Evolutionary conservation across 257 asterid genomes (phyloP).

Genomic region (Solanum tacnaense): DNA sequence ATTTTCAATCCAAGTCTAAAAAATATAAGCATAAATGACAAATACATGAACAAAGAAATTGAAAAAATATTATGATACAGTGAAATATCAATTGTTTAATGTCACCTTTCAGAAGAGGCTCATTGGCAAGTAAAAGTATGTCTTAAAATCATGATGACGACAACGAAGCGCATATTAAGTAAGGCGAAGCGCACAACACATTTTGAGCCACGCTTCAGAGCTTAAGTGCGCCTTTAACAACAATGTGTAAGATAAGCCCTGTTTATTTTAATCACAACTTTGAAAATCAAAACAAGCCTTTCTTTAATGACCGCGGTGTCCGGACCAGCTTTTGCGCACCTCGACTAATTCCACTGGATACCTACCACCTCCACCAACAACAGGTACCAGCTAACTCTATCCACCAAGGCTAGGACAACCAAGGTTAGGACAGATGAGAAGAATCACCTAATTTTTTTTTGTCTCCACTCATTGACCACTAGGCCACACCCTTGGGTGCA

Average conservation of each 20-base stretch:
- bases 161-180: background rate
- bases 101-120: background rate
- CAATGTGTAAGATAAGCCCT: background rate
- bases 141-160: background rate
- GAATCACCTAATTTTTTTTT: background rate
- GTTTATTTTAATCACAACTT: background rate
- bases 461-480: background rate
- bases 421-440: background rate
- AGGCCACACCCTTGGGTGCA: background rate
- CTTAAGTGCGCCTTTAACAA: background rate
- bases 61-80: background rate
- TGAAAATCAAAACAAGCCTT: background rate
- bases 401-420: background rate
- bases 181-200: background rate
- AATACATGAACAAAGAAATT: background rate
- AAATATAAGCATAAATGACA: background rate
- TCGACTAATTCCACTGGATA: background rate
- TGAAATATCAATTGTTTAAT: background rate
- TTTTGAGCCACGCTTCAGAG: background rate
- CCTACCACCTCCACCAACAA: background rate
- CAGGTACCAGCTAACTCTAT: background rate
- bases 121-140: background rate
- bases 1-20: background rate
- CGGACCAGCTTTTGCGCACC: background rate
- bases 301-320: background rate